Evolutionary conservation across 2,329 filamentous ascomycete species (phyloP).

Genomic region (Penicillium sclerotigenum): DNA sequence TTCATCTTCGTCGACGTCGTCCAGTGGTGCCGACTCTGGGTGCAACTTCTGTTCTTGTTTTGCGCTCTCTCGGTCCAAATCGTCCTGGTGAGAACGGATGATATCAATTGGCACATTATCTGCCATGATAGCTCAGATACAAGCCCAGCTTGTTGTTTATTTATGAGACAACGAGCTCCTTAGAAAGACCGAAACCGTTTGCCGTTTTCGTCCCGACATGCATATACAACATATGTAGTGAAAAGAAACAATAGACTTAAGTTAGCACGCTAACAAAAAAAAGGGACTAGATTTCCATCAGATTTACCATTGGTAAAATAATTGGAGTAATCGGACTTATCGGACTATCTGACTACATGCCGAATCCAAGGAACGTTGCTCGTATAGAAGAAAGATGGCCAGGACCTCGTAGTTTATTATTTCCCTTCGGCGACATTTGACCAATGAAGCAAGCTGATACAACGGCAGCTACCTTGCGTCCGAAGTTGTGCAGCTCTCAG

Average conservation of each 20-base stretch:
- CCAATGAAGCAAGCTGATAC: conserved; percentile 12
- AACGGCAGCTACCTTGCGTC: not conserved
- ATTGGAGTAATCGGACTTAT: not conserved
- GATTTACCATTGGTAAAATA: not conserved
- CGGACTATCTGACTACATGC: conserved; percentile 14
- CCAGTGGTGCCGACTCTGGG: not conserved
- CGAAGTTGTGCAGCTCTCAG: not conserved
- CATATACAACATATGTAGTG: not conserved
- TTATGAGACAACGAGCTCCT: not conserved
- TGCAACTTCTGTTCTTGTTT: conserved; percentile 11
- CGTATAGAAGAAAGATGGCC: conserved; percentile 6
- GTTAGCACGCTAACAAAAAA: not conserved
- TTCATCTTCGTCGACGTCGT: conserved; percentile 24
- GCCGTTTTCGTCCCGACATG: conserved; percentile 16
- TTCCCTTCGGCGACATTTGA: conserved; percentile 8
- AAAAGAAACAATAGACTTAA: not conserved
- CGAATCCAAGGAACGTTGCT: conserved; percentile 3
- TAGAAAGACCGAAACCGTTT: not conserved
- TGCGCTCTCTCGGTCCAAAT: conserved; percentile 7
- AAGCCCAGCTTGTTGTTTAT: not conserved
- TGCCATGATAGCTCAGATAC: conserved; percentile 22
- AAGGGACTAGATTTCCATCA: not conserved
- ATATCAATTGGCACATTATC: conserved; percentile 34
- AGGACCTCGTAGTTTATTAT: not conserved
- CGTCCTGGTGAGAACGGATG: conserved; percentile 22